A percentile compares a stretch with the other conserved stretches of the same genome.
These are phyloP conservation scores for Microascus cirrosus DNA, from an alignment of 2,329 filamentous ascomycete genomes.

Conservation along the genomic window DNA sequence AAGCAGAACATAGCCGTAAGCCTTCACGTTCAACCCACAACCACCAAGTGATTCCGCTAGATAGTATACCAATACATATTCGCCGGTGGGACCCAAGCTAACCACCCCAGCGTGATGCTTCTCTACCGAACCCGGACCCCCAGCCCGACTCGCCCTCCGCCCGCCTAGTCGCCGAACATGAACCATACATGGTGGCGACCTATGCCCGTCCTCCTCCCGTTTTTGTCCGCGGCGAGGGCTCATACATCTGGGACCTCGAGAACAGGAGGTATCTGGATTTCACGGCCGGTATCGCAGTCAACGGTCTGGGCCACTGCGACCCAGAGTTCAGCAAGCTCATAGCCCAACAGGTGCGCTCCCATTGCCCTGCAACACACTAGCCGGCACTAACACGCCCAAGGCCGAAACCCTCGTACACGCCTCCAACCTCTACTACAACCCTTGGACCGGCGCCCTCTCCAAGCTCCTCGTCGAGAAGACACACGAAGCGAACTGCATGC, in stretches of 20 bases:
- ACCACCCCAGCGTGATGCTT: not conserved
- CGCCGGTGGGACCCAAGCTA: not conserved
- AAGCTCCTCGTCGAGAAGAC: slow-evolving; percentile 78
- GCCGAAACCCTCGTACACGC: slow-evolving; percentile 74
- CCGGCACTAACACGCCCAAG: slow-evolving; percentile 17
- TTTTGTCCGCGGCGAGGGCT: slow-evolving; percentile 79
- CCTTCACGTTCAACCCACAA: not conserved
- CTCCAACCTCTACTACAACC: slow-evolving; percentile 95
- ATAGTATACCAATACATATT: too few species aligned
- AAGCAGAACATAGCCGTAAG: not conserved
- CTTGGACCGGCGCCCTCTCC: slow-evolving; percentile 84
- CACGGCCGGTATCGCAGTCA: slow-evolving; percentile 92
- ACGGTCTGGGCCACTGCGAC: slow-evolving; percentile 83
- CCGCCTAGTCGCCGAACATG: slow-evolving; percentile 61
- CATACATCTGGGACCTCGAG: slow-evolving; percentile 83
- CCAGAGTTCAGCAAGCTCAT: slow-evolving; percentile 64
- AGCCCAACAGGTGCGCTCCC: slow-evolving; percentile 55
- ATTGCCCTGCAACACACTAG: not conserved
- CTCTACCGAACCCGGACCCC: slow-evolving; percentile 60
- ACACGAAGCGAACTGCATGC: slow-evolving; percentile 67
- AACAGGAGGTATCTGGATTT: slow-evolving; percentile 87
- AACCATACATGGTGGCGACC: slow-evolving; percentile 88
- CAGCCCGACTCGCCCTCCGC: slow-evolving; percentile 61
- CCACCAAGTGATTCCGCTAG: not conserved
- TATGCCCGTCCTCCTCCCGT: slow-evolving; percentile 85